Percentiles rank a stretch among this genome's conserved stretches.
phyloP scores from a whole-genome alignment of 2,329 filamentous ascomycete species.

The Aspergillus thermomutatus region DNA sequence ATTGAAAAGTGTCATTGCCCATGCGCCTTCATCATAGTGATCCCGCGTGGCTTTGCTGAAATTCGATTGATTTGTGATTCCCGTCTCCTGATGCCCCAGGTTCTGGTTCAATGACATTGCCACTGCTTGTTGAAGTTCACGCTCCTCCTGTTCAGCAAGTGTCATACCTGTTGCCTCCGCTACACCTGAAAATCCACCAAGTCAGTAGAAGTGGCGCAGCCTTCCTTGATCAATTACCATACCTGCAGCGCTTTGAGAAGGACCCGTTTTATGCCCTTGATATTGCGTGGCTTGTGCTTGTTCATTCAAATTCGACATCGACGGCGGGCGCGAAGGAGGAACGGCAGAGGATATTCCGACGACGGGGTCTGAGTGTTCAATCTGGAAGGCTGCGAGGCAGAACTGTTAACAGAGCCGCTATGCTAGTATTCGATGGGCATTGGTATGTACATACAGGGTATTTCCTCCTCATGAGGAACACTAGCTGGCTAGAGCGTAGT shows the following conservation, averaged over 20 bases:
- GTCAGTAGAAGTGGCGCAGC: slow-evolving; percentile 15
- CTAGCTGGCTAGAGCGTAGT: slow-evolving; percentile 12
- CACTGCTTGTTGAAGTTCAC: slow-evolving; percentile 45
- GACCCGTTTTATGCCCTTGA: slow-evolving; percentile 22
- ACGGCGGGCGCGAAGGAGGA: slow-evolving; percentile 48
- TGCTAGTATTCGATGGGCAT: not conserved
- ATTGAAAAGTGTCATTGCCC: slow-evolving; percentile 54
- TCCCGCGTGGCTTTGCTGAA: slow-evolving; percentile 56
- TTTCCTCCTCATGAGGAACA: slow-evolving; percentile 24
- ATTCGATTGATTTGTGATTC: slow-evolving; percentile 45
- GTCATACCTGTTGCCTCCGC: slow-evolving; percentile 29
- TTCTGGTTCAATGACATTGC: slow-evolving; percentile 44
- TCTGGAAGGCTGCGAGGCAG: slow-evolving; percentile 32
- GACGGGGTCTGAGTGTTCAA: slow-evolving; percentile 35
- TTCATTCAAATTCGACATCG: slow-evolving; percentile 37
- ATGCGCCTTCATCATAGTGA: slow-evolving; percentile 52
- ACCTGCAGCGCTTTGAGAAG: slow-evolving; percentile 29
- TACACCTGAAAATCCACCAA: slow-evolving; percentile 3
- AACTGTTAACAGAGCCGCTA: slow-evolving; percentile 5
- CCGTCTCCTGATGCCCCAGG: slow-evolving; percentile 53
- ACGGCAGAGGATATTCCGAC: slow-evolving; percentile 33
- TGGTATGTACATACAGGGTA: slow-evolving; percentile 22
- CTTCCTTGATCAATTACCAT: slow-evolving; percentile 8
- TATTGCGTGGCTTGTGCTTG: slow-evolving; percentile 15
- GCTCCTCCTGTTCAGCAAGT: slow-evolving; percentile 43